phyloP scores from a whole-genome alignment of 1,284 basidiomycete genomes.

The Gomphus bonarii region DNA sequence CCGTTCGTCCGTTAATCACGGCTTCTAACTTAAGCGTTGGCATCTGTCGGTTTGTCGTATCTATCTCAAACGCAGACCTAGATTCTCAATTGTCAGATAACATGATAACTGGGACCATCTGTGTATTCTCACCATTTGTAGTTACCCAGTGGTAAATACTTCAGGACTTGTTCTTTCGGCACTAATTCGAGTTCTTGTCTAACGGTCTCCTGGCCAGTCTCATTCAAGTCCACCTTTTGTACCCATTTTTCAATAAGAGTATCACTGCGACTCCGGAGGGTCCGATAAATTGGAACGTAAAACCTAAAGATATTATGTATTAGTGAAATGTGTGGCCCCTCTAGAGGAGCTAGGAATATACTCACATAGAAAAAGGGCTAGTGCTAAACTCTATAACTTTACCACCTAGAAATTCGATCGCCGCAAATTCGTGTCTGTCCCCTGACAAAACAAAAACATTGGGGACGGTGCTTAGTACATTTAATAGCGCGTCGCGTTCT shows the following conservation, averaged over 20 bases:
- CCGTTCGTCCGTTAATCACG: conserved; percentile 52
- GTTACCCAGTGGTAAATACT: conserved; percentile 55
- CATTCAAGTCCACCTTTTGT: conserved; percentile 16
- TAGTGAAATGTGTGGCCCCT: not conserved
- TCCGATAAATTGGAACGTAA: conserved; percentile 51
- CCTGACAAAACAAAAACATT: conserved; percentile 63
- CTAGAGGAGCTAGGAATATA: not conserved
- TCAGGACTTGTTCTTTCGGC: conserved; percentile 53
- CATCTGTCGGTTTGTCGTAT: conserved; percentile 46
- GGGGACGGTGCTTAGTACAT: conserved; percentile 54
- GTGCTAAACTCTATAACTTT: conserved; percentile 47
- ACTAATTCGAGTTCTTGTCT: conserved; percentile 23
- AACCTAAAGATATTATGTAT: conserved; percentile 25
- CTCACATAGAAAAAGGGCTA: conserved; percentile 54
- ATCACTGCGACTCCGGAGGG: conserved; percentile 35
- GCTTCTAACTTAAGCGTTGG: conserved; percentile 51
- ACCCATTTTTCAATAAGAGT: conserved; percentile 25
- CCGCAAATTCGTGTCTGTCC: conserved; percentile 77
- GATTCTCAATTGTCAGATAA: not conserved
- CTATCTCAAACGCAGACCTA: conserved; percentile 66
- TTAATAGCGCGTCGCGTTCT: conserved; percentile 52
- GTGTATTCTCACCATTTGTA: conserved; percentile 41
- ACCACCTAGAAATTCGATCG: conserved; percentile 47
- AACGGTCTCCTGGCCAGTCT: conserved; percentile 16
- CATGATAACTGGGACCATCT: not conserved